Conservation (phyloP, 2,329 filamentous ascomycete genomes). For the Trichothecium roseum region DNA sequence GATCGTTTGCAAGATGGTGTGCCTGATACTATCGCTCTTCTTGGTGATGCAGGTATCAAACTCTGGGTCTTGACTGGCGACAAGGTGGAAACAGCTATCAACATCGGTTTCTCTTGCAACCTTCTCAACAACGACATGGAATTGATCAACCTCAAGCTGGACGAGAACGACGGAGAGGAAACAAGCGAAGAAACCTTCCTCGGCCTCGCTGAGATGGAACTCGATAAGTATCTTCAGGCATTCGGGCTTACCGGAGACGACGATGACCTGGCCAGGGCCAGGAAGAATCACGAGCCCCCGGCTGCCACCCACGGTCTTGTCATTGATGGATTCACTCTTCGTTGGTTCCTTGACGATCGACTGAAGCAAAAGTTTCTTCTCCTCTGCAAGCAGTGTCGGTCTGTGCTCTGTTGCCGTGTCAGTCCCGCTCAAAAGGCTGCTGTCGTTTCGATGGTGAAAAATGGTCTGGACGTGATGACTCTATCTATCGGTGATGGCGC, state of each 20-base stretch:
- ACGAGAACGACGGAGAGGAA: constrained; percentile 54
- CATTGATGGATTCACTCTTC: constrained; percentile 88
- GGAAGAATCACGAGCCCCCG: constrained; percentile 76
- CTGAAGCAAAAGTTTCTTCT: constrained; percentile 88
- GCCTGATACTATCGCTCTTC: constrained; percentile 84
- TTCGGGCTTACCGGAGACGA: constrained; percentile 80
- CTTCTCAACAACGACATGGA: constrained; percentile 97
- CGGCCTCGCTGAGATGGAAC: constrained; percentile 52
- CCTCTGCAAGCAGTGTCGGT: constrained; percentile 93
- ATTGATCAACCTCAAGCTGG: constrained; percentile 76
- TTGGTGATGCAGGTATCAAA: constrained; percentile 92
- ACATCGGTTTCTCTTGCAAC: constrained; percentile 98
- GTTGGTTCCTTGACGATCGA: constrained; percentile 71
- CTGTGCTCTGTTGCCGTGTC: constrained; percentile 93
- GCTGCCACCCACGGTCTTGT: constrained; percentile 83
- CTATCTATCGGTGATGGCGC: constrained; percentile 87
- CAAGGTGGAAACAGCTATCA: constrained; percentile 98
- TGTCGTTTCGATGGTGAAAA: constrained; percentile 94
- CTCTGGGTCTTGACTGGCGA: constrained; percentile 97
- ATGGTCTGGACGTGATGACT: constrained; percentile 90
- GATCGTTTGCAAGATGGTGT: constrained; percentile 95
- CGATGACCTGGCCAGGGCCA: constrained; percentile 70
- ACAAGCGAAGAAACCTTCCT: constrained; percentile 38
- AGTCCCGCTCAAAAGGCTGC: constrained; percentile 94
- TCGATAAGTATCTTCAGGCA: constrained; percentile 60